These are phyloP conservation scores for Mycena rosella DNA, from an alignment of 768 basidiomycete species.

Conservation along the genomic window DNA sequence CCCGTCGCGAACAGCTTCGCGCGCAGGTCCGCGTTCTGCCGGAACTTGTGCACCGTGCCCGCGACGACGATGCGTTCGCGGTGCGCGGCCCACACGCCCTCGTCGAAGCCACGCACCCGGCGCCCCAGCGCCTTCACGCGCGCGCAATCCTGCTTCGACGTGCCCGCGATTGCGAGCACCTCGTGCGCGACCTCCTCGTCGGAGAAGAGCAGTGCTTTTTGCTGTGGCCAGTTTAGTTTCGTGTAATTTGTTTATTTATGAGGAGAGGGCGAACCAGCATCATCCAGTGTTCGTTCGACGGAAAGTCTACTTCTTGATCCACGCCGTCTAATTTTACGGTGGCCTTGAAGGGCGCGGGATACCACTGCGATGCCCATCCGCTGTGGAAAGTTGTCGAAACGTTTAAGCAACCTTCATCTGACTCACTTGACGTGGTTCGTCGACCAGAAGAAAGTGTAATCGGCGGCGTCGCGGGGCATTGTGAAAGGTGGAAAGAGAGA, in stretches of 20 bases:
- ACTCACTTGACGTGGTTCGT: conserved; percentile 57
- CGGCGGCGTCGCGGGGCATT: conserved; percentile 41
- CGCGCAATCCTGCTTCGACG: conserved; percentile 51
- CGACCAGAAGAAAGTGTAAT: conserved; percentile 63
- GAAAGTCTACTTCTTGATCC: conserved; percentile 52
- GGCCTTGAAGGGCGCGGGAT: conserved; percentile 58
- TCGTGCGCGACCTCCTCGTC: conserved; percentile 58
- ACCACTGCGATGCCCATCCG: conserved; percentile 67
- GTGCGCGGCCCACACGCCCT: conserved; percentile 59
- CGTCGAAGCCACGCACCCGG: conserved; percentile 61
- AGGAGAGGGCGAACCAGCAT: conserved; percentile 56
- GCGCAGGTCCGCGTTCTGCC: conserved; percentile 58
- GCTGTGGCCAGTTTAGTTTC: conserved; percentile 31
- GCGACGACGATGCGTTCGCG: conserved; percentile 64
- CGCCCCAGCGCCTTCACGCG: conserved; percentile 68
- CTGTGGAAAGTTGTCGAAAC: conserved; percentile 37
- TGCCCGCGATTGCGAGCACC: conserved; percentile 53
- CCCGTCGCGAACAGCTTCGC: conserved; percentile 61
- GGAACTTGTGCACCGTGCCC: conserved; percentile 69
- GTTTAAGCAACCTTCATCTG: neutral
- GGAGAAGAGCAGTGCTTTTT: conserved; percentile 69
- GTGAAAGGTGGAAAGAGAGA: neutral
- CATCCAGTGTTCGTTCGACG: conserved; percentile 75
- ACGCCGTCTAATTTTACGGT: conserved; percentile 46
- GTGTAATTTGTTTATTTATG: no score